Conservation (phyloP, 345 rosid genomes). For the Eucalyptus caleyi region DNA sequence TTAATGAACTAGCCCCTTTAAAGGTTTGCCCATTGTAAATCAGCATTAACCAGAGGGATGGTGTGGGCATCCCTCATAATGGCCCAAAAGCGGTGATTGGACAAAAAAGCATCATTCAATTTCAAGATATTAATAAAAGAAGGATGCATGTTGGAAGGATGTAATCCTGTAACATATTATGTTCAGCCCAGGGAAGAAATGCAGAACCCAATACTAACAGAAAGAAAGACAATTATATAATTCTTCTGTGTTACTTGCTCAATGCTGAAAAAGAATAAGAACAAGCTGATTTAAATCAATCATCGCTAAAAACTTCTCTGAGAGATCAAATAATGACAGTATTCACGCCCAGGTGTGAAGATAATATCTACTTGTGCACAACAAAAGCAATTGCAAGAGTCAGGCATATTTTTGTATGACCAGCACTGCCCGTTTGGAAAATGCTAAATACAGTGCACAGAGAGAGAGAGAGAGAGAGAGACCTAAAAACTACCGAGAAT, state of each 20-base stretch:
- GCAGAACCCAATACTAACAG: not conserved
- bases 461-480: not conserved
- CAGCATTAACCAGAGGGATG: not conserved
- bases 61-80: not conserved
- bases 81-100: not conserved
- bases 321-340: not conserved
- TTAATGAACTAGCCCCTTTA: not conserved
- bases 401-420: not conserved
- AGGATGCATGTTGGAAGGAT: not conserved
- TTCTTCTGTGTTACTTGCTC: not conserved
- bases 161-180: not conserved
- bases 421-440: not conserved
- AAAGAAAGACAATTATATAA: not conserved
- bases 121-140: not conserved
- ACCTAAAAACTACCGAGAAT: slow-evolving; percentile 23
- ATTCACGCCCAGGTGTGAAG: not conserved
- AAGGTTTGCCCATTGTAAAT: not conserved
- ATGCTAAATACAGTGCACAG: not conserved
- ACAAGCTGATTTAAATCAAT: not conserved
- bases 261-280: not conserved
- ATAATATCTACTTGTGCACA: not conserved
- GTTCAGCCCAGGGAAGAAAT: not conserved
- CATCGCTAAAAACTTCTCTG: not conserved
- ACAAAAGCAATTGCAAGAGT: not conserved
- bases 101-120: not conserved